Evolutionary conservation across 305 asterid genomes (phyloP).

Genomic region (Nicotiana rustica): DNA sequence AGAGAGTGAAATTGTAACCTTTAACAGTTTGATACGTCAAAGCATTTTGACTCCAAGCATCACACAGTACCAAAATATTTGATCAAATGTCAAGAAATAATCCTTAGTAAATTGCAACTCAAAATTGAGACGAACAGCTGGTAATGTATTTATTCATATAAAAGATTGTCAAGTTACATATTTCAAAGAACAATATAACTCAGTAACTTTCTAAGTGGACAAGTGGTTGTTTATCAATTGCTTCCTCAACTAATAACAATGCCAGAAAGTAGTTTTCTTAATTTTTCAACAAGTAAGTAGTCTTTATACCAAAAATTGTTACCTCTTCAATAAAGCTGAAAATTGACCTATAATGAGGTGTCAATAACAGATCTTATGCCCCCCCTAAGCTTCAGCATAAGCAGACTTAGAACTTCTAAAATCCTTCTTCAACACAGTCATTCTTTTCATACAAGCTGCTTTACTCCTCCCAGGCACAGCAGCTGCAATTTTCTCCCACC

Average conservation of each 20-base stretch:
- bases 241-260: conserved; percentile 23
- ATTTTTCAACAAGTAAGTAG: not conserved
- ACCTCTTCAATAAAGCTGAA: conserved; percentile 28
- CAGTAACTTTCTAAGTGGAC: not conserved
- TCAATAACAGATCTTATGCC: conserved; percentile 19
- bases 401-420: conserved; percentile 78
- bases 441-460: conserved; percentile 75
- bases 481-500: conserved; percentile 96
- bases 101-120: not conserved
- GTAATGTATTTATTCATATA: not conserved
- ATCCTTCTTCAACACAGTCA: conserved; percentile 80
- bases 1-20: not conserved
- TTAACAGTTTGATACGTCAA: not conserved
- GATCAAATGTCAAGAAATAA: not conserved
- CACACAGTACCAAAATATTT: conserved; percentile 22
- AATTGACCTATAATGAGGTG: not conserved
- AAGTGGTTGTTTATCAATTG: not conserved
- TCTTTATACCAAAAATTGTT: not conserved
- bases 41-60: not conserved
- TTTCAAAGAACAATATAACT: not conserved
- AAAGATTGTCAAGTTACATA: conserved; percentile 12
- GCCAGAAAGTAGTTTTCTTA: not conserved
- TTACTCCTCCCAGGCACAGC: conserved; percentile 84
- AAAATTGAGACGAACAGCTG: not conserved
- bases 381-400: conserved; percentile 48